These are phyloP conservation scores for Fraxinus floribunda DNA, from an alignment of 305 asterid genomes.

Conservation along the genomic window DNA sequence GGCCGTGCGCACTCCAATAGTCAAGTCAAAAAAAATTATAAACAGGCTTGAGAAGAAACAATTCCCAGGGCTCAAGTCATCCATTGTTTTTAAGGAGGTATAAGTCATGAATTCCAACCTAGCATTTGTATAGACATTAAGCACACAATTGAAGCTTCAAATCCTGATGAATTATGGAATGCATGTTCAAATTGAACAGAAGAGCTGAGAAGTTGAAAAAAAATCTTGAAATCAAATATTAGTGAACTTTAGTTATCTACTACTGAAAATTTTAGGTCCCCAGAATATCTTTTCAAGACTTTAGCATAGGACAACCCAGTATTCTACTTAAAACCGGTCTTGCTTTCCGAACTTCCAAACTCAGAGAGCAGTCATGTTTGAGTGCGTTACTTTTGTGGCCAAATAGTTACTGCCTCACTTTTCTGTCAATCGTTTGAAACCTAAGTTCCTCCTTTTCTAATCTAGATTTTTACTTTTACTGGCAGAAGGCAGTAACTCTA, in stretches of 20 bases:
- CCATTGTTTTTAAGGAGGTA: slow-evolving; percentile 83
- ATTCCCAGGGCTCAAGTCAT: slow-evolving; percentile 81
- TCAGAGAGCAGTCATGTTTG: background rate
- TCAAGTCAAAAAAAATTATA: slow-evolving; percentile 54
- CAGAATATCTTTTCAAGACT: background rate
- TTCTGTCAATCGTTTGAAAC: background rate
- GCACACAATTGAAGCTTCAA: slow-evolving; percentile 3
- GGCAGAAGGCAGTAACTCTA: background rate
- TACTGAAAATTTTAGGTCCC: background rate
- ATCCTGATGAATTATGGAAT: slow-evolving; percentile 1
- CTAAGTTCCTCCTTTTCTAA: slow-evolving; percentile 7
- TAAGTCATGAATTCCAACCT: slow-evolving; percentile 16
- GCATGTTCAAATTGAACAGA: background rate
- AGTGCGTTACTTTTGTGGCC: background rate
- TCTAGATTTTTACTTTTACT: background rate
- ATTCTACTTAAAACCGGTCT: background rate
- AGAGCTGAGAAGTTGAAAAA: background rate
- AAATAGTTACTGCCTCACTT: background rate
- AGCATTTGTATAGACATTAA: background rate
- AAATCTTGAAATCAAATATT: slow-evolving; percentile 1
- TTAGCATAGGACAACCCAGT: background rate
- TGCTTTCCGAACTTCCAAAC: background rate
- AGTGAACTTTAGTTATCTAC: too few relatives aligned
- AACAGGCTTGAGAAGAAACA: slow-evolving; percentile 78
- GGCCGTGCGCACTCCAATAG: too few relatives aligned